These are phyloP conservation scores for Arachis monticola DNA, from an alignment of 331 rosid genomes.

Conservation along the genomic window DNA sequence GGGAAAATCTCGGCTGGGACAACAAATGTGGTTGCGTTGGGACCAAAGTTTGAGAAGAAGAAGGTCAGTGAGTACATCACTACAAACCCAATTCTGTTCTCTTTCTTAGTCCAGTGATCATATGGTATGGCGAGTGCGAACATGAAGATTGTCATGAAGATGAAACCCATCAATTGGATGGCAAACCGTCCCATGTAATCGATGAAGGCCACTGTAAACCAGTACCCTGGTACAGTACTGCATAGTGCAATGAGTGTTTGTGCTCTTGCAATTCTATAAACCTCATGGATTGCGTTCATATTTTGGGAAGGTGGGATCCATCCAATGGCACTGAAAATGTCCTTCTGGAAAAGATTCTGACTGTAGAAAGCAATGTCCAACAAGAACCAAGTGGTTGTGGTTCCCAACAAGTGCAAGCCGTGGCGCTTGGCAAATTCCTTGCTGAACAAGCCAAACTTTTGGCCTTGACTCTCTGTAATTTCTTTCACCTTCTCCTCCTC, in stretches of 20 bases:
- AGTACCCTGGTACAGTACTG: constrained; percentile 91
- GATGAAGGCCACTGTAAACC: constrained; percentile 76
- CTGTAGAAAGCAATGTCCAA: constrained; percentile 90
- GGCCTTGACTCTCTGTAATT: background rate
- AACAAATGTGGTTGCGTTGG: constrained; percentile 86
- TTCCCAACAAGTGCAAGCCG: constrained; percentile 80
- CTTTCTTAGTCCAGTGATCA: constrained; percentile 68
- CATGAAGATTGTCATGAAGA: constrained; percentile 96
- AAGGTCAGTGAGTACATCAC: constrained; percentile 76
- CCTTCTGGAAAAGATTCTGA: constrained; percentile 93
- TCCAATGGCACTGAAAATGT: constrained; percentile 72
- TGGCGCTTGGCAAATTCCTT: constrained; percentile 64
- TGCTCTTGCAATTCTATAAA: constrained; percentile 71
- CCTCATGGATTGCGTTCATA: constrained; percentile 82
- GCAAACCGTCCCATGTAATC: constrained; percentile 77
- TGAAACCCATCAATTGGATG: constrained; percentile 85
- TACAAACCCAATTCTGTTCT: constrained; percentile 63
- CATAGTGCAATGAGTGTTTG: constrained; percentile 85
- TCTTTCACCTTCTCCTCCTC: constrained; percentile 55
- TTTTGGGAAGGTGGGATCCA: constrained; percentile 69
- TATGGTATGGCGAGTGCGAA: constrained; percentile 86
- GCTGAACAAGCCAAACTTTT: constrained; percentile 65
- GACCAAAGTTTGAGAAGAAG: constrained; percentile 92
- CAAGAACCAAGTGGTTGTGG: constrained; percentile 79
- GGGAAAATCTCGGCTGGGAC: constrained; percentile 95